Conservation (phyloP, 2,329 filamentous ascomycete species). For the Cyclaneusma minus region DNA sequence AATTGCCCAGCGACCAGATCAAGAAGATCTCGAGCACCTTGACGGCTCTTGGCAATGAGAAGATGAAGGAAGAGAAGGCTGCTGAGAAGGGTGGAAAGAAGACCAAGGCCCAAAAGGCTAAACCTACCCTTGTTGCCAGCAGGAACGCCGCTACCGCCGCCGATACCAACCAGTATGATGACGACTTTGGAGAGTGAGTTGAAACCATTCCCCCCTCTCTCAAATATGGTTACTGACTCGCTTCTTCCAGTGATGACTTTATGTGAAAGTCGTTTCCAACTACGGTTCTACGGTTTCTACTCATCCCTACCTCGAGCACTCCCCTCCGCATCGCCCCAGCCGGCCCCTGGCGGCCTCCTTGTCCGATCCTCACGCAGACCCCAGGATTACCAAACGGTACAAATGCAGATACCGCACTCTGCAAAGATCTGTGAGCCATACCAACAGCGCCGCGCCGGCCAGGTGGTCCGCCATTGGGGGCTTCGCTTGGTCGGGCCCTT, state of each 20-base stretch:
- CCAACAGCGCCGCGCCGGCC: too few relatives aligned
- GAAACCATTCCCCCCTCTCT: background rate
- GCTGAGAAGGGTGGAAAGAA: slow-evolving; percentile 93
- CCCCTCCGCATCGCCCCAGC: slow-evolving; percentile 1
- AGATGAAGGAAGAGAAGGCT: slow-evolving; percentile 96
- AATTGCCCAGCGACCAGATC: slow-evolving; percentile 81
- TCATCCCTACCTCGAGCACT: slow-evolving; percentile 2
- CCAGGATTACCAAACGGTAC: too few relatives aligned
- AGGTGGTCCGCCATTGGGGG: too few relatives aligned
- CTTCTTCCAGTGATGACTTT: slow-evolving; percentile 45
- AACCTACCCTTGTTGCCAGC: slow-evolving; percentile 62
- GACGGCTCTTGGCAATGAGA: slow-evolving; percentile 90
- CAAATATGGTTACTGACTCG: slow-evolving; percentile 12
- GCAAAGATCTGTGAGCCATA: too few relatives aligned
- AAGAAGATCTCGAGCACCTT: slow-evolving; percentile 85
- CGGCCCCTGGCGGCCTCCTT: slow-evolving; percentile 1
- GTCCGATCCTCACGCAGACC: slow-evolving; percentile 1
- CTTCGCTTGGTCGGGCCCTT: too few relatives aligned
- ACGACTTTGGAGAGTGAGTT: slow-evolving; percentile 76
- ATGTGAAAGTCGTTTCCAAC: slow-evolving; percentile 37
- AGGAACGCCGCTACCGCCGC: slow-evolving; percentile 37
- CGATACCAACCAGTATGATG: slow-evolving; percentile 68
- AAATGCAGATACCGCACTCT: too few relatives aligned
- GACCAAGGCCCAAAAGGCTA: slow-evolving; percentile 90
- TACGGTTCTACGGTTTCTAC: background rate